A percentile compares a stretch with the other conserved stretches of the same genome.
Conservation (phyloP, 371 early-diverging fungal genomes). For the Nematocida sp. region DNA sequence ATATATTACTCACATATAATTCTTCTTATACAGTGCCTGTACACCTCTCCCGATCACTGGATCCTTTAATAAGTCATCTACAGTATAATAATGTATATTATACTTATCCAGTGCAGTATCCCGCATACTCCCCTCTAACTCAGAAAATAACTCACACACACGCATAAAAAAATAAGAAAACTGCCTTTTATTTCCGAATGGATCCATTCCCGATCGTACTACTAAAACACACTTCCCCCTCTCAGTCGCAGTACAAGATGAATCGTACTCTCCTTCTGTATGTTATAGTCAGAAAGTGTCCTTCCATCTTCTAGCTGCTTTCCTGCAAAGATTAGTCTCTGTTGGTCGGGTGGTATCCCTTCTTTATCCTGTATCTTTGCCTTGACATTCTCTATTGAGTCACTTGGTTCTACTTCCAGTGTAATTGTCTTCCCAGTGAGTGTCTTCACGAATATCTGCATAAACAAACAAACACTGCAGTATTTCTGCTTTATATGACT, state of each 20-base stretch:
- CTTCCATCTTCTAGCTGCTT: slow-evolving; percentile 72
- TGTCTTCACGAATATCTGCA: slow-evolving; percentile 93
- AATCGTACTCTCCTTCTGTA: slow-evolving; percentile 92
- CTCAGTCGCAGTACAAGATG: slow-evolving; percentile 94
- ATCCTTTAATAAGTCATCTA: slow-evolving; percentile 21
- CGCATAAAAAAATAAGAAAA: slow-evolving; percentile 17
- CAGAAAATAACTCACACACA: not conserved
- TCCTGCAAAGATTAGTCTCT: slow-evolving; percentile 62
- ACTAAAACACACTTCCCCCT: slow-evolving; percentile 73
- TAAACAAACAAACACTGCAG: slow-evolving; percentile 61
- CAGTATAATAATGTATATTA: slow-evolving; percentile 47
- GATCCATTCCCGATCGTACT: not conserved
- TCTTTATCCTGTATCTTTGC: slow-evolving; percentile 63
- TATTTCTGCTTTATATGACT: slow-evolving; percentile 19
- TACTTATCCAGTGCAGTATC: slow-evolving; percentile 22
- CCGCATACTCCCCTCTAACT: slow-evolving; percentile 16
- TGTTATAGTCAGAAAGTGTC: slow-evolving; percentile 74
- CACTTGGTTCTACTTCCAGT: slow-evolving; percentile 51
- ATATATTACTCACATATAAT: slow-evolving; percentile 14
- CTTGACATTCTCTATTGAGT: slow-evolving; percentile 58
- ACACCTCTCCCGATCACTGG: not conserved
- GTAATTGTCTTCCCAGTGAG: slow-evolving; percentile 63
- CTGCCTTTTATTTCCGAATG: not conserved
- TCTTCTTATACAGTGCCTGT: slow-evolving; percentile 22
- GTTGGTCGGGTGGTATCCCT: slow-evolving; percentile 64